Conservation (phyloP, 2,329 filamentous ascomycete genomes). For the Pseudocercospora fuligena region DNA sequence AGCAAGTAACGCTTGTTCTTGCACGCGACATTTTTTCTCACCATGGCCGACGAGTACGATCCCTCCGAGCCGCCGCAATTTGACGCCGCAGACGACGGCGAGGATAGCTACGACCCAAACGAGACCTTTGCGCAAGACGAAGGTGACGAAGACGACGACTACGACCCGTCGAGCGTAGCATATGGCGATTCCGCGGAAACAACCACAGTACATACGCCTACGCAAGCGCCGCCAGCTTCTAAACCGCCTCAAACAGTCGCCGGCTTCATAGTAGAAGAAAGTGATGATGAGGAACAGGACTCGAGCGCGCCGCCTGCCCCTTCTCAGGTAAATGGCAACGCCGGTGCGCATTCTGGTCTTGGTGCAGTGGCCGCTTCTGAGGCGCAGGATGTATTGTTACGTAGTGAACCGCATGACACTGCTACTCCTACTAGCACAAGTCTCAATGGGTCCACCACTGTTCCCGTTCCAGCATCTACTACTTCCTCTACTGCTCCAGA, state of each 20-base stretch:
- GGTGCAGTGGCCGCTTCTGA: slow-evolving; percentile 14
- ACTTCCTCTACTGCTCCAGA: slow-evolving; percentile 34
- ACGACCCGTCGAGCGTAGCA: slow-evolving; percentile 41
- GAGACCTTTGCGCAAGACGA: slow-evolving; percentile 25
- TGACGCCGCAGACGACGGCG: slow-evolving; percentile 34
- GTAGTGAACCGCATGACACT: slow-evolving; percentile 50
- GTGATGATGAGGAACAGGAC: slow-evolving; percentile 58
- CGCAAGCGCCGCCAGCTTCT: slow-evolving; percentile 45
- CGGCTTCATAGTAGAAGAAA: slow-evolving; percentile 68
- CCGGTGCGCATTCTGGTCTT: slow-evolving; percentile 27
- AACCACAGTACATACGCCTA: slow-evolving; percentile 19
- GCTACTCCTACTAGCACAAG: slow-evolving; percentile 38
- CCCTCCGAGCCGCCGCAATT: slow-evolving; percentile 33
- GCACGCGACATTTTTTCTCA: slow-evolving; percentile 12
- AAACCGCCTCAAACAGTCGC: slow-evolving; percentile 38
- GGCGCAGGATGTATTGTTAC: slow-evolving; percentile 63
- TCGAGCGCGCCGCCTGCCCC: slow-evolving; percentile 29
- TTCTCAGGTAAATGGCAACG: slow-evolving; percentile 35
- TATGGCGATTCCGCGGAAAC: slow-evolving; percentile 26
- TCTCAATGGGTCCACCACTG: slow-evolving; percentile 43
- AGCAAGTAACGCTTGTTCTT: background rate
- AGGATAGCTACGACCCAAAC: slow-evolving; percentile 43
- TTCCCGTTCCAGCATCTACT: slow-evolving; percentile 36
- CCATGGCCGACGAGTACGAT: slow-evolving; percentile 54
- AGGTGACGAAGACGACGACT: slow-evolving; percentile 41